Conservation (phyloP, 2,329 filamentous ascomycete species). For the Thermothelomyces thermophilus region DNA sequence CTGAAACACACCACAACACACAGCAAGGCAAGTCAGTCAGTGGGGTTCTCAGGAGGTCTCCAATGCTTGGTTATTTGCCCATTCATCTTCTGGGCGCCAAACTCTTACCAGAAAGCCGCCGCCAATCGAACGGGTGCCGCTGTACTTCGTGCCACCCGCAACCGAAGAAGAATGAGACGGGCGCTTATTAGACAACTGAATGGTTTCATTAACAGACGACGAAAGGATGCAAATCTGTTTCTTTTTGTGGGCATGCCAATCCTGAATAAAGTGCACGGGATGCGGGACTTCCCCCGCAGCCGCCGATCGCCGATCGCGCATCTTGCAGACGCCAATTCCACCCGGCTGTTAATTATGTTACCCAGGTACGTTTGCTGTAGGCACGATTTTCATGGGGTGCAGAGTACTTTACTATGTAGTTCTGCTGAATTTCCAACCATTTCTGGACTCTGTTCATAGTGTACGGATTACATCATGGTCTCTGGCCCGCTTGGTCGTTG, state of each 20-base stretch:
- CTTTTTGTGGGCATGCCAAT: no score
- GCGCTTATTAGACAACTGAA: not conserved
- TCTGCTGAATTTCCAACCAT: no score
- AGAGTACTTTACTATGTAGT: no score
- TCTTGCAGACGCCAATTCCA: not conserved
- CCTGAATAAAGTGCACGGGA: not conserved
- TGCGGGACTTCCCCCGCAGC: not conserved
- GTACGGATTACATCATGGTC: no score
- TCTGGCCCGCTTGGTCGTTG: no score
- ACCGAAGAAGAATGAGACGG: not conserved
- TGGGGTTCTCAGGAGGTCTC: no score
- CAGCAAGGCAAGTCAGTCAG: no score
- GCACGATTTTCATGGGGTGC: no score
- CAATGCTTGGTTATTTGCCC: no score
- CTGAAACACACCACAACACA: no score
- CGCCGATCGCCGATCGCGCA: not conserved
- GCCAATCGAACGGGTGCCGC: not conserved
- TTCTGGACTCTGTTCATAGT: no score
- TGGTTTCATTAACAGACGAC: not conserved
- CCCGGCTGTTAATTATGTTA: not conserved
- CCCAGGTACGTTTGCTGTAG: no score
- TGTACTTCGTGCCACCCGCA: not conserved
- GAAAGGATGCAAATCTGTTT: not conserved
- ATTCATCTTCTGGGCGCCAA: not conserved
- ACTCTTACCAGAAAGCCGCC: not conserved